These are phyloP conservation scores for Arctium lappa DNA, from an alignment of 129 eudicot genomes.

Conservation along the genomic window DNA sequence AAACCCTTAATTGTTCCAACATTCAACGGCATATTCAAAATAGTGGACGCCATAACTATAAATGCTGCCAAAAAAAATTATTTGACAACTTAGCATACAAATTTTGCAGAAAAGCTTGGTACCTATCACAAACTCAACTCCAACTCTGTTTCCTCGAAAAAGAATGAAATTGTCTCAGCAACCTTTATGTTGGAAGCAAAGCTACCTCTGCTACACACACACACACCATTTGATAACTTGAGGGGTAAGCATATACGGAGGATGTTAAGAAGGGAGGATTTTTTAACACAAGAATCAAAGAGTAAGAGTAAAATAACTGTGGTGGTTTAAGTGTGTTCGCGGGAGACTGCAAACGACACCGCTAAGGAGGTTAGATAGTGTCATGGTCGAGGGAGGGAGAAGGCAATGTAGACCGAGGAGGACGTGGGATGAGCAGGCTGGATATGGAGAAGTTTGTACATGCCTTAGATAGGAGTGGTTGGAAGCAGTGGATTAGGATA, in stretches of 20 bases:
- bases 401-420: too few relatives aligned
- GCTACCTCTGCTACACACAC: not conserved
- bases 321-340: too few relatives aligned
- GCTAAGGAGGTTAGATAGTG: too few relatives aligned
- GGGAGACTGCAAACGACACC: too few relatives aligned
- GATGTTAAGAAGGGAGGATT: not conserved
- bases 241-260: not conserved
- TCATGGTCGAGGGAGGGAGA: too few relatives aligned
- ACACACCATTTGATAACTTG: not conserved
- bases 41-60: conserved; percentile 32
- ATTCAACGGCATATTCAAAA: conserved; percentile 31
- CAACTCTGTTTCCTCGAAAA: not conserved
- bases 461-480: too few relatives aligned
- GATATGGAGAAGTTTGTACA: too few relatives aligned
- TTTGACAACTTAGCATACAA: not conserved
- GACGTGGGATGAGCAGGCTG: too few relatives aligned
- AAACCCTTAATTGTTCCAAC: conserved; percentile 39
- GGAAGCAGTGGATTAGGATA: too few relatives aligned
- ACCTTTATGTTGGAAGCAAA: not conserved
- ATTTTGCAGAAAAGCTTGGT: not conserved
- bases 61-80: conserved; percentile 2
- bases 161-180: not conserved
- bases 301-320: too few relatives aligned
- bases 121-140: not conserved
- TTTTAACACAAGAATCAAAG: too few relatives aligned